phyloP scores from a whole-genome alignment of 2,329 filamentous ascomycete genomes.

The Penicillium sp. region DNA sequence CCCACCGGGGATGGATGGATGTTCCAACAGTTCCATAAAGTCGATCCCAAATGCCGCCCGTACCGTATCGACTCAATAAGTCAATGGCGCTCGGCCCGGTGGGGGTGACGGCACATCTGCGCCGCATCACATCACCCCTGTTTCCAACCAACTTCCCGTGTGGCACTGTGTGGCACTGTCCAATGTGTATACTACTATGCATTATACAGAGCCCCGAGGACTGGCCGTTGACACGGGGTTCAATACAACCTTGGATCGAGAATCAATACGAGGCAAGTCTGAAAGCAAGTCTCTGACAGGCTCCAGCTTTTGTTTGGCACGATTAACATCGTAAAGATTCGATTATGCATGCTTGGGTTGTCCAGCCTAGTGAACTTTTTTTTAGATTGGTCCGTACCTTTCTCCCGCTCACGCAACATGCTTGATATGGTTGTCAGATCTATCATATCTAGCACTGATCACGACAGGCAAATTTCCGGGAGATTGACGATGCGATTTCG shows the following conservation, averaged over 20 bases:
- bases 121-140: not conserved
- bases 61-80: not conserved
- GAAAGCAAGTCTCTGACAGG: not conserved
- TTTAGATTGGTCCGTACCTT: not conserved
- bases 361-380: not conserved
- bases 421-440: not conserved
- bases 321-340: not conserved
- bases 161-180: not conserved
- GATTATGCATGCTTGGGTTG: not conserved
- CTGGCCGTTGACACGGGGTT: not conserved
- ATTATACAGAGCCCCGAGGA: no score
- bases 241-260: not conserved
- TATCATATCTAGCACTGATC: not conserved
- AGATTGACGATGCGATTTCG: not conserved
- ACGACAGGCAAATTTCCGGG: not conserved
- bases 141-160: not conserved
- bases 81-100: not conserved
- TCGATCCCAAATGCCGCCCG: slow-evolving; percentile 2
- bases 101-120: slow-evolving; percentile 1
- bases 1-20: not conserved
- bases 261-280: not conserved
- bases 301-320: not conserved
- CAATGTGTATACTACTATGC: not conserved
- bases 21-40: not conserved
- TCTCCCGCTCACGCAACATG: not conserved